phyloP scores from a whole-genome alignment of 139 green algal genomes.

The Astrephomene gubernaculifera region DNA sequence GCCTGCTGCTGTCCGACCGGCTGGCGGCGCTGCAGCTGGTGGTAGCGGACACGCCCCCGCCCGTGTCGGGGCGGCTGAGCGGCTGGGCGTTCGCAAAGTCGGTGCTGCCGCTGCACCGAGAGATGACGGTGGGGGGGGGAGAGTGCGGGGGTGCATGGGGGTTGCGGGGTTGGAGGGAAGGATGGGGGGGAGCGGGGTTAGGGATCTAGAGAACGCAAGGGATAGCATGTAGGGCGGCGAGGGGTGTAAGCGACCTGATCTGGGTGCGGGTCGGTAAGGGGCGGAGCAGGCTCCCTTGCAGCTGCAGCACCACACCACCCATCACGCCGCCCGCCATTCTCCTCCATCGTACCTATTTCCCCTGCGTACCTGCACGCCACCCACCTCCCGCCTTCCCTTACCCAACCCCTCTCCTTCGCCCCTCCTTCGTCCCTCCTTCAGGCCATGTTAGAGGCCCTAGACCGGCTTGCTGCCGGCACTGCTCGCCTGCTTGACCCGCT shows the following conservation, averaged over 20 bases:
- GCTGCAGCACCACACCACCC: neutral
- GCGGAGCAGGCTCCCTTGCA: neutral
- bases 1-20: slow-evolving; percentile 15
- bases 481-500: neutral
- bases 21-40: slow-evolving; percentile 31
- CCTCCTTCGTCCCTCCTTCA: neutral
- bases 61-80: slow-evolving; percentile 10
- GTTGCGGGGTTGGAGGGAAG: neutral
- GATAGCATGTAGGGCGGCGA: no score
- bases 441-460: neutral
- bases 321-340: neutral
- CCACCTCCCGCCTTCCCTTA: neutral
- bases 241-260: no score
- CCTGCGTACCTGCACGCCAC: neutral
- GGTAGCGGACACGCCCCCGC: slow-evolving; percentile 24
- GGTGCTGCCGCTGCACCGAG: slow-evolving; percentile 18
- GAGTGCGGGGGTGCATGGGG: neutral
- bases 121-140: neutral
- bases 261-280: neutral
- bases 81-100: neutral
- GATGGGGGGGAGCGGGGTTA: neutral
- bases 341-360: neutral
- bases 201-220: neutral
- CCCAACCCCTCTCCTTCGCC: neutral
- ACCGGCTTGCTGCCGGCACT: neutral